These are phyloP conservation scores for Tetrapisispora pingtungensis DNA, from an alignment of 805 yeast genomes.

Conservation along the genomic window DNA sequence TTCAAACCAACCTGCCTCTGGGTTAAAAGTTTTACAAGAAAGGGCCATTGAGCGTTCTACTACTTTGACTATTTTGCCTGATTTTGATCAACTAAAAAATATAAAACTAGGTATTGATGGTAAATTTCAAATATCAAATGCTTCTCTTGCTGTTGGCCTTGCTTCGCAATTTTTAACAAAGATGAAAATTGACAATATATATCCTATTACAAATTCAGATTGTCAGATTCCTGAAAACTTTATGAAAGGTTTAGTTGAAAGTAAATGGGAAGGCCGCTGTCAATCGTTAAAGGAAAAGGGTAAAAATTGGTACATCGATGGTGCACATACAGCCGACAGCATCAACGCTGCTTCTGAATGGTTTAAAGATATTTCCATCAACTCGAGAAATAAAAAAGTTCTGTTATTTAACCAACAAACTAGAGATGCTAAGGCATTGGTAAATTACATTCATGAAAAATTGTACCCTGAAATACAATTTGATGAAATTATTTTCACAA, in stretches of 20 bases:
- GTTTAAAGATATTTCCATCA: slow-evolving; percentile 38
- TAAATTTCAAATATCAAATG: slow-evolving; percentile 74
- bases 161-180: slow-evolving; percentile 49
- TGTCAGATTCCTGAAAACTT: slow-evolving; percentile 36
- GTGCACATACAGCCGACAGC: slow-evolving; percentile 92
- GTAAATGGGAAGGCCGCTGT: slow-evolving; percentile 95
- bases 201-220: neutral
- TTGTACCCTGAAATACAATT: slow-evolving; percentile 39
- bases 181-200: slow-evolving; percentile 33
- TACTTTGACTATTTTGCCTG: slow-evolving; percentile 42
- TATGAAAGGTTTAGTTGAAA: slow-evolving; percentile 48
- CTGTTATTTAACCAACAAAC: slow-evolving; percentile 91
- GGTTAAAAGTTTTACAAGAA: slow-evolving; percentile 44
- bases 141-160: slow-evolving; percentile 73
- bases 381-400: slow-evolving; percentile 30
- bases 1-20: slow-evolving; percentile 43
- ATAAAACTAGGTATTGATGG: slow-evolving; percentile 67
- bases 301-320: slow-evolving; percentile 78
- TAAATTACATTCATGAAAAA: slow-evolving; percentile 41
- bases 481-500: slow-evolving; percentile 74
- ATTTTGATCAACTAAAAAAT: slow-evolving; percentile 30
- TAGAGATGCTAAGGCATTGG: slow-evolving; percentile 65
- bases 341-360: slow-evolving; percentile 73
- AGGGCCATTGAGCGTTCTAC: slow-evolving; percentile 61
- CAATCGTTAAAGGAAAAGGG: slow-evolving; percentile 47